Conservation (phyloP, 2,329 filamentous ascomycete species). For the Lecanicillium sp. region DNA sequence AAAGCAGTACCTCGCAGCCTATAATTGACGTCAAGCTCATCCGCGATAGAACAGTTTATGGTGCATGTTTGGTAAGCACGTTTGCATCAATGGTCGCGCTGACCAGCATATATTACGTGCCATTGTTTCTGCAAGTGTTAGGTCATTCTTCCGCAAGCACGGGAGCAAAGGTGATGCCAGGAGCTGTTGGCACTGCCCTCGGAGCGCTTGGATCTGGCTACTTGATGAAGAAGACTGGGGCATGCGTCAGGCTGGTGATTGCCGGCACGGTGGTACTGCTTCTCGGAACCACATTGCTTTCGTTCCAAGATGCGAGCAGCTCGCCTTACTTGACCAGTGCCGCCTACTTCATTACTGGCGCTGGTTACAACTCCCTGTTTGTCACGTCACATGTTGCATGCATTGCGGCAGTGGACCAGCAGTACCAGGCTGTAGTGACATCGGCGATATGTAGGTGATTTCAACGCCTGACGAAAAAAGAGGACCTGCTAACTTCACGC, state of each 20-base stretch:
- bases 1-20: constrained; percentile 63
- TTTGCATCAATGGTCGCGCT: constrained; percentile 69
- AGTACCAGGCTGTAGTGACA: constrained; percentile 79
- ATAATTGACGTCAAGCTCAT: constrained; percentile 81
- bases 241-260: constrained; percentile 57
- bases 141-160: constrained; percentile 62
- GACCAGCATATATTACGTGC: constrained; percentile 68
- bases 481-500: too few species aligned
- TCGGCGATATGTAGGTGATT: constrained; percentile 57
- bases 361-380: constrained; percentile 71
- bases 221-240: constrained; percentile 71
- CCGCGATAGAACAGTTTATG: constrained; percentile 61
- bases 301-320: constrained; percentile 45
- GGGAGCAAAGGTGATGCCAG: constrained; percentile 63
- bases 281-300: constrained; percentile 40
- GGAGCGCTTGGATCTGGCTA: constrained; percentile 64
- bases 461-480: too few species aligned
- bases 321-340: constrained; percentile 56
- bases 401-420: constrained; percentile 73
- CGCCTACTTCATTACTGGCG: constrained; percentile 61
- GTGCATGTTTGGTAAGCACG: constrained; percentile 71
- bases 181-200: constrained; percentile 62
- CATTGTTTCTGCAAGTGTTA: constrained; percentile 73
- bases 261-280: constrained; percentile 36
- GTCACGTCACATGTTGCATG: constrained; percentile 75